phyloP scores from a whole-genome alignment of 805 yeast genomes.

The Candida railenensis region DNA sequence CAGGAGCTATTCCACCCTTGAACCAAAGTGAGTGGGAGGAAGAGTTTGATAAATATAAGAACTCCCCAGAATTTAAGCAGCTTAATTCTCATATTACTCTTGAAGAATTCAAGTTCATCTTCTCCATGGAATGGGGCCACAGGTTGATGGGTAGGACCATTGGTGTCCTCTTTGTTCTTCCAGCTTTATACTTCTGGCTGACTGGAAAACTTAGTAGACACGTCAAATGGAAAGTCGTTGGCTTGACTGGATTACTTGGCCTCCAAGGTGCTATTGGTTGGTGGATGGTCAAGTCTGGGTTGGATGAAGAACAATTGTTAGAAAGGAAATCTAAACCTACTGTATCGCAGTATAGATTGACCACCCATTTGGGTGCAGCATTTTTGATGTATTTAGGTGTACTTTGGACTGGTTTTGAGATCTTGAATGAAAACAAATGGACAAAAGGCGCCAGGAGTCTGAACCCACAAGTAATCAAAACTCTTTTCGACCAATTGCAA shows the following conservation, averaged over 20 bases:
- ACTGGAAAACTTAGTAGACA: slow-evolving; percentile 64
- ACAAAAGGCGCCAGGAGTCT: slow-evolving; percentile 23
- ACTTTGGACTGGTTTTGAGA: slow-evolving; percentile 85
- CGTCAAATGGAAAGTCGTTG: slow-evolving; percentile 65
- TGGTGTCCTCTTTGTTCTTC: slow-evolving; percentile 78
- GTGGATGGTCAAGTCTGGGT: slow-evolving; percentile 99
- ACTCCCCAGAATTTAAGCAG: slow-evolving; percentile 87
- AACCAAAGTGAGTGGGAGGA: slow-evolving; percentile 77
- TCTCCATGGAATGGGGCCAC: slow-evolving; percentile 97
- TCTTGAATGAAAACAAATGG: slow-evolving; percentile 71
- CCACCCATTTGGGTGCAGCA: slow-evolving; percentile 93
- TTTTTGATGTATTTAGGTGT: slow-evolving; percentile 84
- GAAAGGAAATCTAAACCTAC: slow-evolving; percentile 94
- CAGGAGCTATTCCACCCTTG: slow-evolving; percentile 91
- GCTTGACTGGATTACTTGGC: slow-evolving; percentile 76
- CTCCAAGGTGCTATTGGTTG: slow-evolving; percentile 96
- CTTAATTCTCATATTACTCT: slow-evolving; percentile 85
- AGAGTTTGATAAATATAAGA: slow-evolving; percentile 78
- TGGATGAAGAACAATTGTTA: slow-evolving; percentile 73
- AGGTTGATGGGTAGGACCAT: slow-evolving; percentile 89
- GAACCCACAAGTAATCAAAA: slow-evolving; percentile 57
- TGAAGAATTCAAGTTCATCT: slow-evolving; percentile 93
- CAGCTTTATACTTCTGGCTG: slow-evolving; percentile 78
- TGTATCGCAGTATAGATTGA: slow-evolving; percentile 90
- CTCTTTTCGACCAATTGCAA: slow-evolving; percentile 56